Evolutionary conservation across 805 yeast species (phyloP), one percentile per base, ranked within the genome.

Genomic region (Tetrapisispora iriomotensis): DNA sequence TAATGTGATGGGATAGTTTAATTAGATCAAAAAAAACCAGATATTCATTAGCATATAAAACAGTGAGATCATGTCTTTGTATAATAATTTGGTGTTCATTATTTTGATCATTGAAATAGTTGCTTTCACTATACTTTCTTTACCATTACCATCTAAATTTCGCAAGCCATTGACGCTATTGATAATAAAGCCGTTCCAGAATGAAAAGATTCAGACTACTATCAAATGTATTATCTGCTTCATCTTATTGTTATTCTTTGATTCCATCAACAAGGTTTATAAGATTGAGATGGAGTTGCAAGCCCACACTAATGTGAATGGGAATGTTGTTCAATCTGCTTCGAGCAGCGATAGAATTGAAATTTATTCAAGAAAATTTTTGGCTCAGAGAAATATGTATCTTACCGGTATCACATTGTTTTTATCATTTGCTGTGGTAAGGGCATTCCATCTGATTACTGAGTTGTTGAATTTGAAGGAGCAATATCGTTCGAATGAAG

Each of bases 311-410:
- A 52, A 57, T 6, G 49, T 62, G 23, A 50, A 61, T 37, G 61
- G 37, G 14, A 27, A n/a, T n/a, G 22, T 13, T 2, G 17, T 64
- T 34, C 52, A 58, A 29, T n/a, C 34, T 6, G 4, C 30, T 6
- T 9, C 20, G 9, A 55, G 63, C 34, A 64, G 61, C 43, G 90
- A 83, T 51, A 71, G 95, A 43, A 66, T 86, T 17, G 97, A 92
- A 55, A 70, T 83, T 40, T 87, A 82, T 61, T 92, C 96, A 18
- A 76, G 96, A 62, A 75, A 87, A 55, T 92, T 92, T 64, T 88
- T 88, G 57, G 86, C 96, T 17, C 98, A 92, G 67, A 78, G 99
- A 67, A 92, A 92, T 69, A 77, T 87, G 80, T 92, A 92, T 54
- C 71, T 92, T 37, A 86, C 96, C 50, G 99, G 99, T 1, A 86